These are phyloP conservation scores for Herpetospermum pedunculosum DNA, from an alignment of 306 rosid species.

Conservation along the genomic window DNA sequence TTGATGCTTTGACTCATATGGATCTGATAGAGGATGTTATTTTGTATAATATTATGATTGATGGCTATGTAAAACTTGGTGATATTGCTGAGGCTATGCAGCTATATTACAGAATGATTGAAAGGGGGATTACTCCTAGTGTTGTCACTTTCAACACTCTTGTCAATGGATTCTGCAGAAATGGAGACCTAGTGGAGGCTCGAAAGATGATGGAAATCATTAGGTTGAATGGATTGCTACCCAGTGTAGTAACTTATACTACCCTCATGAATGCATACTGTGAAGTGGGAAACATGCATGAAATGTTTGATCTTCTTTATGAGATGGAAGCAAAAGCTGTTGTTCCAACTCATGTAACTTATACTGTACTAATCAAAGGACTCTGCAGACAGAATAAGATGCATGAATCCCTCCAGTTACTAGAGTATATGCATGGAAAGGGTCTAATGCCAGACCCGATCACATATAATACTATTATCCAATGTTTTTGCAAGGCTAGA, in stretches of 20 bases:
- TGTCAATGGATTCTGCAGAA: conserved; percentile 33
- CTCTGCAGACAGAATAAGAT: conserved; percentile 30
- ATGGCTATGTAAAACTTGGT: conserved; percentile 29
- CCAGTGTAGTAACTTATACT: conserved; percentile 34
- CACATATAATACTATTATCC: conserved; percentile 34
- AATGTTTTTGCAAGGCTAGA: conserved; percentile 32
- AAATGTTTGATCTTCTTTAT: conserved; percentile 18
- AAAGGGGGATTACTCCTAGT: conserved; percentile 27
- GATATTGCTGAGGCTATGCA: conserved; percentile 21
- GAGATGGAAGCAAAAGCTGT: conserved; percentile 33
- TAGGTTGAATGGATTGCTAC: conserved; percentile 27
- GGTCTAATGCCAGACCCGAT: conserved; percentile 35
- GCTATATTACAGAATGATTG: conserved; percentile 22
- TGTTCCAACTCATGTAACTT: conserved; percentile 31
- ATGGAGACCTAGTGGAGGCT: conserved; percentile 29
- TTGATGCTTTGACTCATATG: conserved; percentile 16
- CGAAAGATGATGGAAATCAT: conserved; percentile 18
- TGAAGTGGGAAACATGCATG: conserved; percentile 23
- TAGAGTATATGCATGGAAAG: conserved; percentile 23
- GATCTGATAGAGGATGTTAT: conserved; percentile 19
- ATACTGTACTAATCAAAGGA: conserved; percentile 35
- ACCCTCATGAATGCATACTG: conserved; percentile 40
- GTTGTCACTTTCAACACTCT: conserved; percentile 39
- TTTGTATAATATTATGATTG: conserved; percentile 43
- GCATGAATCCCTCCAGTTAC: conserved; percentile 25